phyloP scores from a whole-genome alignment of 306 rosid species.

The Echinosophora koreensis region DNA sequence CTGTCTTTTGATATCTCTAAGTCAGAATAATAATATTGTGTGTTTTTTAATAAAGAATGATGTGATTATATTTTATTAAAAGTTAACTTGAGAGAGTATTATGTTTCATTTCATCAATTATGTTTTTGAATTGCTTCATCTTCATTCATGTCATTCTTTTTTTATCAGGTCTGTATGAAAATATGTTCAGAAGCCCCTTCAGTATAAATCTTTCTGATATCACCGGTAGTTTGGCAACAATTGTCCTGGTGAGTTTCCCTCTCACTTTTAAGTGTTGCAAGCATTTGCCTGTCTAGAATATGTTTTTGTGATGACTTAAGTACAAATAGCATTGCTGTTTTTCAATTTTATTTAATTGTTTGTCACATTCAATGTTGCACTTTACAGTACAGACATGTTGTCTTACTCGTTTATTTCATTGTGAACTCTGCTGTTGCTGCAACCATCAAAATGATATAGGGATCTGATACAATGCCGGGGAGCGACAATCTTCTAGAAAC shows the following conservation, averaged over 20 bases:
- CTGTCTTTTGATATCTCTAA: no score
- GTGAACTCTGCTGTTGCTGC: conserved; percentile 26
- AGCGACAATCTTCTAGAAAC: conserved; percentile 60
- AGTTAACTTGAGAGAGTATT: neutral
- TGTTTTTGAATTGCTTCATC: neutral
- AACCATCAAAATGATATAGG: conserved; percentile 61
- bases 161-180: conserved; percentile 62
- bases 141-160: neutral
- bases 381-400: conserved; percentile 2
- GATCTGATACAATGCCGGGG: conserved; percentile 59
- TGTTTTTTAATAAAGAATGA: no score
- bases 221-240: conserved; percentile 52
- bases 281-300: neutral
- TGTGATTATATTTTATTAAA: neutral
- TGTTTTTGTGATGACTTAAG: no score
- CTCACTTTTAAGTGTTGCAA: neutral
- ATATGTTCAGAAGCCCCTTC: conserved; percentile 54
- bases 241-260: conserved; percentile 60
- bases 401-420: conserved; percentile 25
- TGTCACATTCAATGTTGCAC: neutral
- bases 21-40: no score
- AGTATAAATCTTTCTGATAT: conserved; percentile 46
- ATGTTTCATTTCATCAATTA: neutral
- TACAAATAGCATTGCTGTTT: neutral
- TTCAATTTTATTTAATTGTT: neutral